Evolutionary conservation across 2,329 filamentous ascomycete species (phyloP).

Genomic region (Talaromyces sp.): DNA sequence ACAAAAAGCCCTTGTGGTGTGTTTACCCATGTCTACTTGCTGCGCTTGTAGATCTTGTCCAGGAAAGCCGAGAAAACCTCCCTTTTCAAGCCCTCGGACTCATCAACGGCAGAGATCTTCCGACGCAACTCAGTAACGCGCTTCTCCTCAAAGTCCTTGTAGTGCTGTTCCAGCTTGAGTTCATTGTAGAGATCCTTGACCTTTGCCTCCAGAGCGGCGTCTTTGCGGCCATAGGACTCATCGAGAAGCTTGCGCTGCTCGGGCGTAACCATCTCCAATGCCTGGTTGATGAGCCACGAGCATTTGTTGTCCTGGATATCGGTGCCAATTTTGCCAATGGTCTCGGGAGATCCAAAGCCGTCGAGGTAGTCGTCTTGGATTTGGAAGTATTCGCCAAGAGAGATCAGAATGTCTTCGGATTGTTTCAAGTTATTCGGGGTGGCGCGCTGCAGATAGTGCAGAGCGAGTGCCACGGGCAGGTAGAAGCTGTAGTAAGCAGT

Average conservation of each 20-base stretch:
- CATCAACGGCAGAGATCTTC: constrained; percentile 74
- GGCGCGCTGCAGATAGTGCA: constrained; percentile 78
- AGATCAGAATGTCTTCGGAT: constrained; percentile 86
- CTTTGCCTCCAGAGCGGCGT: constrained; percentile 71
- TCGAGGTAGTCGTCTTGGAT: constrained; percentile 98
- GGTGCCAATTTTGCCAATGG: constrained; percentile 97
- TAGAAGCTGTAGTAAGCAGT: constrained; percentile 99
- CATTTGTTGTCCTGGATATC: constrained; percentile 99
- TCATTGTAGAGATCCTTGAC: constrained; percentile 88
- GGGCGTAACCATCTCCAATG: constrained; percentile 69
- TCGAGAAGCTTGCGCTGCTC: constrained; percentile 86
- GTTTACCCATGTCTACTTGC: constrained; percentile 58
- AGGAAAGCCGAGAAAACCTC: constrained; percentile 84
- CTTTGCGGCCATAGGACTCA: constrained; percentile 90
- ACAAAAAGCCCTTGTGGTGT: not conserved
- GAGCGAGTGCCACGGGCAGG: constrained; percentile 84
- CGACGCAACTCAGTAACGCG: constrained; percentile 68
- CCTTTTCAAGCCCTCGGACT: constrained; percentile 84
- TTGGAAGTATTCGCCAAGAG: constrained; percentile 98
- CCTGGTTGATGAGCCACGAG: constrained; percentile 96
- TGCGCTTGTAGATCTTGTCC: constrained; percentile 96
- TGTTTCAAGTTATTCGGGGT: constrained; percentile 84
- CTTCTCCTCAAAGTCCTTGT: constrained; percentile 85
- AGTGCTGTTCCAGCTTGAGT: constrained; percentile 74
- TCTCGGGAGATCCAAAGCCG: constrained; percentile 86